phyloP scores from a whole-genome alignment of 768 basidiomycete species.

The Leccinum broughii region DNA sequence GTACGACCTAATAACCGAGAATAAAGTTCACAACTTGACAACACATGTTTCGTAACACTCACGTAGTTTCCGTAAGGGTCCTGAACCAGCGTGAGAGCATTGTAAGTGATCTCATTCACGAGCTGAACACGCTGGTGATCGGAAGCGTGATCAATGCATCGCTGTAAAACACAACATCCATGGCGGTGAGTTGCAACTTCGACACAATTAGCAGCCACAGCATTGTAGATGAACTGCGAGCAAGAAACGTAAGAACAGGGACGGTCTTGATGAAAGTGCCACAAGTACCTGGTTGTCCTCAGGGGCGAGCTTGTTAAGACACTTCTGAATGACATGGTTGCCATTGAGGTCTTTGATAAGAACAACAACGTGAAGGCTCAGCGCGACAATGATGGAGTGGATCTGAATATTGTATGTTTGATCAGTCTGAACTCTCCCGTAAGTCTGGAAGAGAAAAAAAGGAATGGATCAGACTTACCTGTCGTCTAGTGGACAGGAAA shows the following conservation, averaged over 20 bases:
- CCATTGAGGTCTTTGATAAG: slow-evolving; percentile 99
- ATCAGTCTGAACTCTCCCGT: slow-evolving; percentile 68
- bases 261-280: not conserved
- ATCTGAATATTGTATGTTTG: slow-evolving; percentile 87
- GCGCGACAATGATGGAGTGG: slow-evolving; percentile 92
- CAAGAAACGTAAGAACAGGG: not conserved
- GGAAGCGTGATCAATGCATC: slow-evolving; percentile 97
- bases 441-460: slow-evolving; percentile 49
- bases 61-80: slow-evolving; percentile 96
- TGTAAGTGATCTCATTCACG: slow-evolving; percentile 98
- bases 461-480: slow-evolving; percentile 57
- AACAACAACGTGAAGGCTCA: slow-evolving; percentile 97
- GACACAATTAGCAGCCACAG: slow-evolving; percentile 97
- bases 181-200: slow-evolving; percentile 98
- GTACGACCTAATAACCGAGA: slow-evolving; percentile 66
- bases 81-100: slow-evolving; percentile 95
- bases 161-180: slow-evolving; percentile 97
- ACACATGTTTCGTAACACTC: slow-evolving; percentile 26
- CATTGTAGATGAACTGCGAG: slow-evolving; percentile 69
- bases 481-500: slow-evolving; percentile 91
- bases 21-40: not conserved
- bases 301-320: slow-evolving; percentile 94
- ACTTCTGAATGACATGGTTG: slow-evolving; percentile 99
- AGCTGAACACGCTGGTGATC: slow-evolving; percentile 94
- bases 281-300: slow-evolving; percentile 91